Evolutionary conservation across 2,329 filamentous ascomycete species (phyloP).

Genomic region (Fusarium newnesense): DNA sequence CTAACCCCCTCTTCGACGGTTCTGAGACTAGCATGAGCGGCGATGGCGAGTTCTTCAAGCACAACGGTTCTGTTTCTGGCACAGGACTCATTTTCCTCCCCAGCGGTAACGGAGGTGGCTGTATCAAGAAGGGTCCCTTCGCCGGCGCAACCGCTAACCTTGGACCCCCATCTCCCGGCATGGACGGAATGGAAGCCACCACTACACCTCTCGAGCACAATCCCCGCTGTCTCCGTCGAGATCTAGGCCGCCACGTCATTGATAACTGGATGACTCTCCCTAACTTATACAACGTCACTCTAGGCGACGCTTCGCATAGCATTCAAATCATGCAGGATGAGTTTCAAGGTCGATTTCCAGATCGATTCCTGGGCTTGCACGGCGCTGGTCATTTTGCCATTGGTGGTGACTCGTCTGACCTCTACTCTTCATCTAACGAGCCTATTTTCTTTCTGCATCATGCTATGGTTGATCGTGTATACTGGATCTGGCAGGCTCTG

Average conservation of each 20-base stretch:
- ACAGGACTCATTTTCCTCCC: background rate
- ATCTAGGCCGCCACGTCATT: background rate
- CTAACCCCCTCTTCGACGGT: background rate
- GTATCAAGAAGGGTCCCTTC: background rate
- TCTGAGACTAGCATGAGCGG: conserved; percentile 14
- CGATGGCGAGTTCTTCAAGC: conserved; percentile 3
- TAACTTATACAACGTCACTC: background rate
- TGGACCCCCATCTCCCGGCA: background rate
- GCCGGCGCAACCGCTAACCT: conserved; percentile 1
- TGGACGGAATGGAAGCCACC: conserved; percentile 9
- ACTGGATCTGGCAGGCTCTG: conserved; percentile 16
- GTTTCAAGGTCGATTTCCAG: background rate
- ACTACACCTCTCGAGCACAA: background rate
- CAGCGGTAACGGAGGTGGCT: background rate
- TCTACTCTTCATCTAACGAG: conserved; percentile 11
- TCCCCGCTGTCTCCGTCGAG: background rate
- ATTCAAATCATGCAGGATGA: conserved; percentile 12
- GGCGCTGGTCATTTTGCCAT: conserved; percentile 5
- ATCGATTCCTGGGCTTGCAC: conserved; percentile 3
- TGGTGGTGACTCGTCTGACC: conserved; percentile 9
- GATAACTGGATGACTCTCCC: background rate
- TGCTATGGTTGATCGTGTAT: conserved; percentile 4
- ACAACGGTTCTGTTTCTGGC: background rate
- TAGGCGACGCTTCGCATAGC: background rate
- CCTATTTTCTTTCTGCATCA: conserved; percentile 9